Conservation (phyloP, 2,329 filamentous ascomycete species). For the Rhynchosporium agropyri region DNA sequence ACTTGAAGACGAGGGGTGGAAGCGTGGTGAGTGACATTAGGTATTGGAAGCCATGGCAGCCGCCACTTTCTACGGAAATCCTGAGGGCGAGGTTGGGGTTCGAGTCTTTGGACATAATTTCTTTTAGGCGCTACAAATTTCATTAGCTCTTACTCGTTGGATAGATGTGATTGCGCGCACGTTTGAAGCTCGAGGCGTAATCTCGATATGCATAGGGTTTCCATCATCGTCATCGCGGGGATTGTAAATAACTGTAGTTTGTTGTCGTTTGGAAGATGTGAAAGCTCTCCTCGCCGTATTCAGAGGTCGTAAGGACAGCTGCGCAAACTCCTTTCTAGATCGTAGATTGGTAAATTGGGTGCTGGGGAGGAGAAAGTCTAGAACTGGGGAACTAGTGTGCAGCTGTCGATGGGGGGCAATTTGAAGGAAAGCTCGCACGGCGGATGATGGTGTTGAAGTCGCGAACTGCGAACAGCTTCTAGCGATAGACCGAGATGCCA, state of each 20-base stretch:
- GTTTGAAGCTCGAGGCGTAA: constrained; percentile 80
- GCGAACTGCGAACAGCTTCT: constrained; percentile 33
- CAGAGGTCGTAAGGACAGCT: not conserved
- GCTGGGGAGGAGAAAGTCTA: constrained; percentile 40
- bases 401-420: constrained; percentile 33
- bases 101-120: constrained; percentile 71
- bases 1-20: constrained; percentile 44
- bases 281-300: constrained; percentile 29
- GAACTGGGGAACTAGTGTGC: constrained; percentile 33
- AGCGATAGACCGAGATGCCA: constrained; percentile 36
- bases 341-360: constrained; percentile 12
- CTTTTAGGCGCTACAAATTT: constrained; percentile 42
- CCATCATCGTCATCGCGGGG: constrained; percentile 81
- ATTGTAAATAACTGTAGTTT: constrained; percentile 63
- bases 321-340: not conserved
- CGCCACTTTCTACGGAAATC: constrained; percentile 88
- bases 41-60: constrained; percentile 98
- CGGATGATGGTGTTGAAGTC: constrained; percentile 28
- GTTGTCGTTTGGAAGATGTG: constrained; percentile 26
- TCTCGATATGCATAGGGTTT: constrained; percentile 79
- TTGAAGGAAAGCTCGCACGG: constrained; percentile 38
- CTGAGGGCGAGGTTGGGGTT: constrained; percentile 87
- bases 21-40: constrained; percentile 81
- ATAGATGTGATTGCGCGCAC: constrained; percentile 50
- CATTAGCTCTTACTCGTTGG: not conserved